Conservation (phyloP, 2,329 filamentous ascomycete genomes). For the Stachybotrys echinatus region DNA sequence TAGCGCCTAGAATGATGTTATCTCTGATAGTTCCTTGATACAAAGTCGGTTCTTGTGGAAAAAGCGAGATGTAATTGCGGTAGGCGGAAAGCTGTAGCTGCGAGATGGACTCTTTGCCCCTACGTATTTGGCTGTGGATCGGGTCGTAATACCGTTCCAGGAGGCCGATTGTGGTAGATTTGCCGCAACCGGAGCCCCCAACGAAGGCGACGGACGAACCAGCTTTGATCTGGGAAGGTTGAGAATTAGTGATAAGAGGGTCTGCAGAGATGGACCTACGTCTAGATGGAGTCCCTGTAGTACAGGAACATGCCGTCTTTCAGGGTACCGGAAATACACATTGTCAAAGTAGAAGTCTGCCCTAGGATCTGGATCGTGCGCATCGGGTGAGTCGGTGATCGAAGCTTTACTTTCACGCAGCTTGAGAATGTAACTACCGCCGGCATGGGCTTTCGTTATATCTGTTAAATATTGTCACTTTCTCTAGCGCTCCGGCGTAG, state of each 20-base stretch:
- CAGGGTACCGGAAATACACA: conserved; percentile 1
- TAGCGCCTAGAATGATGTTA: conserved; percentile 40
- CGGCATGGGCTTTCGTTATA: conserved; percentile 2
- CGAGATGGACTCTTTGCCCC: conserved; percentile 10
- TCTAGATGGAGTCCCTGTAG: conserved; percentile 1
- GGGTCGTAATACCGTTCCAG: conserved; percentile 50
- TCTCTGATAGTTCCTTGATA: conserved; percentile 41
- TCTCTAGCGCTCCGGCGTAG: neutral
- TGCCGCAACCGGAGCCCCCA: conserved; percentile 40
- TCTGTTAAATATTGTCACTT: conserved; percentile 2
- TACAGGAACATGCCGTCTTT: conserved; percentile 1
- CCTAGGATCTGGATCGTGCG: neutral
- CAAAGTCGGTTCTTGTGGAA: conserved; percentile 20
- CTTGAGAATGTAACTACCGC: neutral
- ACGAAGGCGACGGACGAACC: conserved; percentile 43
- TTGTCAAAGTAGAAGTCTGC: conserved; percentile 1
- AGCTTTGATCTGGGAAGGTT: conserved; percentile 21
- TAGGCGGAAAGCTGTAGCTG: conserved; percentile 13
- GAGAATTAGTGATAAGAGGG: conserved; percentile 4
- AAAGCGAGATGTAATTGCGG: conserved; percentile 18
- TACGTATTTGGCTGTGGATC: neutral
- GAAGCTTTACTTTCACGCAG: conserved; percentile 1
- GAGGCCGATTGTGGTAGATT: conserved; percentile 48
- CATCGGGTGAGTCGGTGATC: neutral
- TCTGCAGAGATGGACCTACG: conserved; percentile 4